Conservation (phyloP, 2,329 filamentous ascomycete genomes). For the Blumeria graminis region DNA sequence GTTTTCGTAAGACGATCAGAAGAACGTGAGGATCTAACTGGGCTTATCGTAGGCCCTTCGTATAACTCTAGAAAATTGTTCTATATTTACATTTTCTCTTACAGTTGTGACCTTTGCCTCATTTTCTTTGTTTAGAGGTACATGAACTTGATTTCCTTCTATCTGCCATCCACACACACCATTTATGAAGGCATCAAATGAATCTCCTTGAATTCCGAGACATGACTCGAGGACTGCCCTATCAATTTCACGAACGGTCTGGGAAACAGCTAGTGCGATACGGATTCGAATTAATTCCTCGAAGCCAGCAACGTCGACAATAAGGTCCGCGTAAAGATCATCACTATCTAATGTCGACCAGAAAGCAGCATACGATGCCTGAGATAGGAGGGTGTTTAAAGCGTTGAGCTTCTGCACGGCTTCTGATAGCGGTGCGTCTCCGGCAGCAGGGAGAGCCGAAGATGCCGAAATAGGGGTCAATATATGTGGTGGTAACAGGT, state of each 20-base stretch:
- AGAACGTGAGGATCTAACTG: not conserved
- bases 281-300: constrained; percentile 80
- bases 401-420: constrained; percentile 48
- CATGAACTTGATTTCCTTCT: constrained; percentile 35
- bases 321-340: constrained; percentile 85
- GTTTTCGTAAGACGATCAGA: too few species aligned
- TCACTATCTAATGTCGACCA: constrained; percentile 84
- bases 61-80: constrained; percentile 61
- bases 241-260: constrained; percentile 52
- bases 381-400: constrained; percentile 59
- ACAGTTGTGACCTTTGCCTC: constrained; percentile 92
- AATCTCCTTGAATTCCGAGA: constrained; percentile 46
- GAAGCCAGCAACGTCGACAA: constrained; percentile 82
- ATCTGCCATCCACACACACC: constrained; percentile 77
- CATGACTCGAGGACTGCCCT: constrained; percentile 46
- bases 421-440: constrained; percentile 53
- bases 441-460: constrained; percentile 25
- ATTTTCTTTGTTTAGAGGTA: constrained; percentile 89
- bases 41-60: constrained; percentile 70
- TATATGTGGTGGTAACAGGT: constrained; percentile 72
- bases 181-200: constrained; percentile 52
- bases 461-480: constrained; percentile 33
- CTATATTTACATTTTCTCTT: constrained; percentile 79
- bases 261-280: constrained; percentile 69
- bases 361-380: constrained; percentile 75